A percentile compares a stretch with the other conserved stretches of the same genome.
phyloP scores from a whole-genome alignment of 495 filamentous ascomycete genomes.

The Hyaloscypha hepaticicola region DNA sequence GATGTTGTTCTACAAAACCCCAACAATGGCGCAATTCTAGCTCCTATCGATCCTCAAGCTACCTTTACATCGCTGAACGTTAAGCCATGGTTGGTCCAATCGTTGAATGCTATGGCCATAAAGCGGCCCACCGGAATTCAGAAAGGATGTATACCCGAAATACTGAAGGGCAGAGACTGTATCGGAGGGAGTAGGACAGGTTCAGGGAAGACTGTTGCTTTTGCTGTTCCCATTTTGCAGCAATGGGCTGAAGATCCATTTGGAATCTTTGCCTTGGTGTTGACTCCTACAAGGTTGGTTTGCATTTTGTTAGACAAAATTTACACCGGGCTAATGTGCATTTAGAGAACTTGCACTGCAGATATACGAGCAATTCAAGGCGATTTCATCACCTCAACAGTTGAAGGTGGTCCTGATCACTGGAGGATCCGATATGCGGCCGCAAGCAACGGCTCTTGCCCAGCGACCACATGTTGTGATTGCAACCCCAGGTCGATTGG shows the following conservation, averaged over 20 bases:
- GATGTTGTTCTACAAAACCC: conserved; percentile 17
- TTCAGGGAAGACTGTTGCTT: conserved; percentile 98
- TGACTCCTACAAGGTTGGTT: conserved; percentile 79
- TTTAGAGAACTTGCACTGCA: conserved; percentile 84
- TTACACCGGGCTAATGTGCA: neutral
- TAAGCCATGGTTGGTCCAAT: conserved; percentile 84
- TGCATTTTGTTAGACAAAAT: conserved; percentile 2
- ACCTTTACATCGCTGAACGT: conserved; percentile 76
- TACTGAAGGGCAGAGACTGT: conserved; percentile 85
- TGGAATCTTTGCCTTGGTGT: conserved; percentile 83
- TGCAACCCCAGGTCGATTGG: conserved; percentile 89
- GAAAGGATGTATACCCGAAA: conserved; percentile 84
- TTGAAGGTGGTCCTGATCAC: conserved; percentile 85
- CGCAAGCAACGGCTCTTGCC: conserved; percentile 79
- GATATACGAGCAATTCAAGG: conserved; percentile 92
- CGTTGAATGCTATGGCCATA: conserved; percentile 84
- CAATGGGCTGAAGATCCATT: conserved; percentile 90
- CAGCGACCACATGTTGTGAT: conserved; percentile 87
- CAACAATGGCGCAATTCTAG: conserved; percentile 31
- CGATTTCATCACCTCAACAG: conserved; percentile 79
- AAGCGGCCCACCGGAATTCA: conserved; percentile 89
- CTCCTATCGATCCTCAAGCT: conserved; percentile 49
- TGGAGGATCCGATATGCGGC: conserved; percentile 88
- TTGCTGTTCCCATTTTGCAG: conserved; percentile 89
- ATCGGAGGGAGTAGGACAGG: conserved; percentile 93